Base-by-base conservation (phyloP, 2,329 filamentous ascomycete species). In the Cladosporium sp. region DNA sequence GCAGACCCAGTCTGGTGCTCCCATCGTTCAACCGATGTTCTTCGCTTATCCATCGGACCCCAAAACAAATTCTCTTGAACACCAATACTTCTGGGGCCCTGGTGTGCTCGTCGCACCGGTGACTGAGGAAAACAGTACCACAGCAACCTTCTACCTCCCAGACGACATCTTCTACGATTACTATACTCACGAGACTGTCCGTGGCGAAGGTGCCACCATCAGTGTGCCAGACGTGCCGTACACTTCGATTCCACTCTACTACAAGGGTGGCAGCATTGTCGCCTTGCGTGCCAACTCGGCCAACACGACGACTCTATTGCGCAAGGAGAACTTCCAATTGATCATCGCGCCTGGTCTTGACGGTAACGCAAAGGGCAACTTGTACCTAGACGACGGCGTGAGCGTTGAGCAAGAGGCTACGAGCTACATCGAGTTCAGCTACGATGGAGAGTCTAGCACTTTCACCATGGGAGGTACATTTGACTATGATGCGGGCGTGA, bases 331-430 rank as follows among this genome's bases (percentile, higher is more conserved):
- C 64, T 93, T 93, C 74, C 81, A 87, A 69, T 75, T 95, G 52
- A 67, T 93, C 37, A 80, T 95, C 45, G 87, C 89, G 0, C 80
- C 88, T 0, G 84, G 81, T 5, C 67, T 70, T 0, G 76, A 87
- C 54, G 88, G 87, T 3, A 82, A 75, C 6, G 90, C 90, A 0
- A 72, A 69, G 1, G 90, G 90, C 0, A 77, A 79, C 54, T 76
- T 94, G 59, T 94, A 92, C 70, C 75, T 94, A 5, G 90, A 94
- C 65, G 90, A 95, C 61, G 90, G 90, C 8, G 84, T 86, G 60
- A 85, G 82, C 25, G 66, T 92, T 51, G 75, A 82, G 60, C 88
- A 89, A 72, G 62, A 74, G 2, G 70, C 66, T 1, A 83, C 79
- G n/a, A 84, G 80, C 6, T 75, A 83, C 58, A 78, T 92, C 55